Percentiles rank a stretch among this genome's conserved stretches.
phyloP scores from a whole-genome alignment of 371 early-diverging fungal species.

The Mortierella sp. region DNA sequence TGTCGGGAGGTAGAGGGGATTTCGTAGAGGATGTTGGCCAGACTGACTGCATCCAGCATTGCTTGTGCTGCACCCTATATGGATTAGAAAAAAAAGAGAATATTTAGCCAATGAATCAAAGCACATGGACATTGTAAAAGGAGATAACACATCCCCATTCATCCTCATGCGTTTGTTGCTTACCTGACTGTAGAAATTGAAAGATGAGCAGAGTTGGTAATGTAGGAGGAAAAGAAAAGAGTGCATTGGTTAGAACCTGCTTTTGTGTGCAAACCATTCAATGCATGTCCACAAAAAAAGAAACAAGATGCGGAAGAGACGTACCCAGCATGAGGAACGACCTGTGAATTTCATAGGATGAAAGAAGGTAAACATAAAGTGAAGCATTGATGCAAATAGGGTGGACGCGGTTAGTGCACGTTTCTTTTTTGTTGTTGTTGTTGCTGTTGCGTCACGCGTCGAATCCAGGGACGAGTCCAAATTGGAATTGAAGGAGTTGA shows the following conservation, averaged over 20 bases:
- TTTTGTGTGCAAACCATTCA: neutral
- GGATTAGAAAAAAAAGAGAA: neutral
- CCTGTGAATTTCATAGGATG: conserved; percentile 22
- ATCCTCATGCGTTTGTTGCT: neutral
- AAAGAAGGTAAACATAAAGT: no score
- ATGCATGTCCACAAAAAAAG: neutral
- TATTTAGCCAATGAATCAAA: neutral
- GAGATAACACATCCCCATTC: neutral
- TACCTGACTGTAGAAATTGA: neutral
- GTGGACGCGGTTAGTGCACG: conserved; percentile 16
- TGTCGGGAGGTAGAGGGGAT: conserved; percentile 22
- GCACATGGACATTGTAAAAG: neutral
- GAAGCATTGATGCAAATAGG: neutral
- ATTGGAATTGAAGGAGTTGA: no score
- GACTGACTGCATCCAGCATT: conserved; percentile 46
- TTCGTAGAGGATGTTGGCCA: conserved; percentile 44
- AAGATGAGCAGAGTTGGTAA: neutral
- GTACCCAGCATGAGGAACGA: conserved; percentile 58
- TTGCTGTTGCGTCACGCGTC: neutral
- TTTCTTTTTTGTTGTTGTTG: neutral
- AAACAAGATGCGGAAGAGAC: neutral
- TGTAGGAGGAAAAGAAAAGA: neutral
- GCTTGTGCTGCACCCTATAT: conserved; percentile 51
- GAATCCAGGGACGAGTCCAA: no score
- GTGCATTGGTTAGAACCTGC: neutral